Base-by-base conservation (phyloP, 306 rosid genomes). In the Corylus heterophylla region DNA sequence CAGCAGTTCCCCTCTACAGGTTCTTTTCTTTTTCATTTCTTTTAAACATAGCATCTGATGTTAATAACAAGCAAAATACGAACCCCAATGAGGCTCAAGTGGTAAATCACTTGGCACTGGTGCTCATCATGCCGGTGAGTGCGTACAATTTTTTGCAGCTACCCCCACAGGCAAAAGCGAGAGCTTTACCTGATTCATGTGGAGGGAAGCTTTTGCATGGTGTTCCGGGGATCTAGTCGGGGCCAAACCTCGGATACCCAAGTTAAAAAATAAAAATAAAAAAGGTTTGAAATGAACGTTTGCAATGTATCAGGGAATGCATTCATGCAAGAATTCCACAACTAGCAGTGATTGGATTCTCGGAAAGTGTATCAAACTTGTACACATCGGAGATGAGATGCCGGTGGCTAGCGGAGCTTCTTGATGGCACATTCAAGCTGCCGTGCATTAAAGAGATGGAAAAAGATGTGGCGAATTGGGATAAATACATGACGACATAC, bases 361-460 rank as follows among this genome's bases (percentile, higher is more conserved):
- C 93, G 14, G 78, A 79, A 16, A 85, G 85, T 54, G 62, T 75
- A n/a, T 74, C 88, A 10, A 83, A 86, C 79, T 80, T 90, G 86
- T 89, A 80, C 63, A 88, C 89, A 7, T 89, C 92, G 0, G 97
- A 92, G 79, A 87, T 91, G 82, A 86, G 93, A 63, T 83, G 97
- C 51, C 82, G 89, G 45, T 90, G 93, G 97, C 49, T 92, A 3
- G 85, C 90, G 0, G 95, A 87, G 88, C 89, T 92, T 73, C 54
- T 92, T 31, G 91, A 61, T 17, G 92, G 88, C 5, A 85, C 85
- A 31, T 88, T 89, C 71, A 73, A 80, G 62, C 29, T 90, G 54
- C 97, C 97, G 5, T 86, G 74, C 83, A 89, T 92, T 27, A 79
- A 63, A 74, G 87, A 85, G 47, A 87, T 93, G 95, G 89, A 87